Evolutionary conservation across 257 asterid genomes (phyloP), one percentile per base, ranked within the genome.

Genomic region (Nicotiana tabacum): DNA sequence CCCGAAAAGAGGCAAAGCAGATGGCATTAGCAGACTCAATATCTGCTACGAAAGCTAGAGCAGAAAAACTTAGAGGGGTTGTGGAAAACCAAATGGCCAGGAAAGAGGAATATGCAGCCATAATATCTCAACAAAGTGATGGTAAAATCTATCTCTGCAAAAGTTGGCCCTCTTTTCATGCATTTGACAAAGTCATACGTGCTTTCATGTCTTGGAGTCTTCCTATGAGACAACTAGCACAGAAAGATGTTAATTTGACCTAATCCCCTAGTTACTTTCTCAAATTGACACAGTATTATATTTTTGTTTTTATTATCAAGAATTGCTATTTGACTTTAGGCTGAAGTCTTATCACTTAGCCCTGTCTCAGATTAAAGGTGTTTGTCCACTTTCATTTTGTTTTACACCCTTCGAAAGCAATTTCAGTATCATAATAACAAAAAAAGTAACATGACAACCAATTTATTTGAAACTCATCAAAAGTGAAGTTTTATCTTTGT

Each of bases 71-170:
- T 48, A 92, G 88, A 86, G 83, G 90, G 68, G 84, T 88, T 69
- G 90, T 91, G 68, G 89, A 93, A 82, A 90, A 90, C 83, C 95
- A 96, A 82, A 87, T 88, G 88, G 87, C 84, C 78, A 91, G 88
- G 88, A 94, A 91, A 86, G 91, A 92, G 65, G 92, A 92, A 87
- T 94, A 91, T 86, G 93, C 98, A 57, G 86, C 92, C 83, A 91
- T 94, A 83, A 77, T 96, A 83, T 84, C 96, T 89, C 92, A 89
- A 86, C 98, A 93, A 88, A 88, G 90, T 82, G 90, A 89, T 87
- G 98, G 99, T 95, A 91, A 84, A 61, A 77, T 61, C 78, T 70
- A 57, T 83, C 53, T 10, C 78, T 57, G 58, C 30, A 55, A 67
- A 35, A 67, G 77, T 78, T 85, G 51, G 67, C 81, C 64, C 43